A percentile compares a stretch with the other conserved stretches of the same genome.
phyloP scores from a whole-genome alignment of 495 filamentous ascomycete genomes.

The Hypoxylon subgilvum region DNA sequence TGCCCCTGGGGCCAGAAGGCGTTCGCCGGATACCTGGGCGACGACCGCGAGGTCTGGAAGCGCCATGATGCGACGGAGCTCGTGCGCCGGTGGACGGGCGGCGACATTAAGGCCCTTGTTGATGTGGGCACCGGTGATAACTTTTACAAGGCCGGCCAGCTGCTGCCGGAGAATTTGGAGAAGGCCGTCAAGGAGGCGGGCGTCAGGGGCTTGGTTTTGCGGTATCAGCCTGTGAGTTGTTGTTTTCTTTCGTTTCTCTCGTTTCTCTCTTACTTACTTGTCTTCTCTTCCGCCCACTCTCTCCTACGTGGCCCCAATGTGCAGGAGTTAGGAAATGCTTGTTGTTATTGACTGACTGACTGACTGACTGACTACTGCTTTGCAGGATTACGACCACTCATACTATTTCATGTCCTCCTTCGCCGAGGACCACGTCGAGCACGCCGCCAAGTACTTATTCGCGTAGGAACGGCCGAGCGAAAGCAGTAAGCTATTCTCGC shows the following conservation, averaged over 20 bases:
- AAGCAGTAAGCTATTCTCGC: not conserved
- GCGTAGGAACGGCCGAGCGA: not conserved
- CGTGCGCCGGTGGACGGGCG: constrained; percentile 65
- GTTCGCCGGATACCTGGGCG: constrained; percentile 86
- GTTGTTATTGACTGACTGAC: too few species aligned
- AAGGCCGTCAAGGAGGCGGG: constrained; percentile 76
- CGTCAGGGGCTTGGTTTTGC: constrained; percentile 67
- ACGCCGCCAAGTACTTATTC: constrained; percentile 81
- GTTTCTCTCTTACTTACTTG: not conserved
- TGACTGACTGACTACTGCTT: too few species aligned
- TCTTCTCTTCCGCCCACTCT: not conserved
- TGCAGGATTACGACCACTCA: constrained; percentile 88
- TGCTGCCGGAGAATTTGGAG: constrained; percentile 91
- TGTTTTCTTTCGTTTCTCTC: not conserved
- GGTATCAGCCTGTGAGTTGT: constrained; percentile 75
- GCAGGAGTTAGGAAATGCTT: too few species aligned
- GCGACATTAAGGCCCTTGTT: constrained; percentile 72
- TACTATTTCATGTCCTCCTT: constrained; percentile 94
- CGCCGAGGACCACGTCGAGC: constrained; percentile 85
- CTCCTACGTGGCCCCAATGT: too few species aligned
- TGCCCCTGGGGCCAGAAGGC: constrained; percentile 97
- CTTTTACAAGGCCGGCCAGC: constrained; percentile 91
- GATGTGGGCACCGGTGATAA: constrained; percentile 94
- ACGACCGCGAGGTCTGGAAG: constrained; percentile 75
- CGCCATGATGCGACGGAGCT: constrained; percentile 93